Base-by-base conservation (phyloP, 371 early-diverging fungal genomes). In the Apophysomyces ossiformis region DNA sequence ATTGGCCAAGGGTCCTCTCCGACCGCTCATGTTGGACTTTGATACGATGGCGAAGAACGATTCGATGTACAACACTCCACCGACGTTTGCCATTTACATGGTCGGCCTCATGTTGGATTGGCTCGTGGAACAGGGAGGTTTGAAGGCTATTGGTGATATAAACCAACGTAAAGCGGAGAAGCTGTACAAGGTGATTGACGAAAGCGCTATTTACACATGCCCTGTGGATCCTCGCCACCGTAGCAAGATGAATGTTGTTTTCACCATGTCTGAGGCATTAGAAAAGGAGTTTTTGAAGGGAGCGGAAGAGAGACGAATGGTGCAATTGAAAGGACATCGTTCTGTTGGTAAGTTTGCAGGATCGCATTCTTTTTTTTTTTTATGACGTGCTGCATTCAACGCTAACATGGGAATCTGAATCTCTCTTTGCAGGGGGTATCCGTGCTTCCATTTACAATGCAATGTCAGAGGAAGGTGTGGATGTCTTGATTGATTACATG, bases 51-150 rank as follows among this genome's bases (percentile, higher is more conserved):
- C 84, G 62, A 86, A 92, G 60, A 89, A 92, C 65, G 87, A 90
- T 61, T 95, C 96, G 12, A 83, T 98, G 79, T 96, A 96, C 84
- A 96, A 99, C 72, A 99, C 99, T 26, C 99, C 99, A 57, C 96
- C 98, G 26, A 94, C 93, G 46, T 97, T 90, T 73, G 78, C 94
- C n/a, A 97, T 98, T 73, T 97, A 96, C 78, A 89, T 98, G 69
- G 88, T 92, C 7, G 91, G 91, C 15, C 81, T 97, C 6, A 93
- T 95, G 37, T 90, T 96, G 74, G 87, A 96, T 61, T 93, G 93
- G 90, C 71, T 91, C 39, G 63, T 81, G 57, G 84, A 84, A n/a
- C 70, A 87, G 44, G 96, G 97, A n/a, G 96, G 96, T 2, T 66
- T 97, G 1, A 71, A 69, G 4, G 86, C 66, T 1, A 91, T 96